Evolutionary conservation across 1,284 basidiomycete species (phyloP).

Genomic region (Malassezia sp.): DNA sequence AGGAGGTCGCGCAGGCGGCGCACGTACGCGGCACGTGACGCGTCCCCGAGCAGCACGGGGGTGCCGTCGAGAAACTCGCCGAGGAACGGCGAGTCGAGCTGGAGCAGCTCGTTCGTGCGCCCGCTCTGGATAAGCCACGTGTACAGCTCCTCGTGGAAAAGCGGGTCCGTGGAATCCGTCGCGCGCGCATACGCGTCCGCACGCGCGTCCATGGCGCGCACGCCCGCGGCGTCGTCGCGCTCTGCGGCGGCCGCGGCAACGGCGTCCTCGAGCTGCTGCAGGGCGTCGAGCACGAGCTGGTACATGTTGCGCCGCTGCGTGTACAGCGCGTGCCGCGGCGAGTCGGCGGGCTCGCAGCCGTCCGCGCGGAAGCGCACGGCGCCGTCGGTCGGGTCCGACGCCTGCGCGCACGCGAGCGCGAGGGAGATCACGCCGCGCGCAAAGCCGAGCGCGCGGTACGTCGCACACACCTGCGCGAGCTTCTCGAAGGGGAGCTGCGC

Average conservation of each 20-base stretch:
- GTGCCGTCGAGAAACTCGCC: slow-evolving; percentile 75
- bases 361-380: slow-evolving; percentile 49
- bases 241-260: slow-evolving; percentile 20
- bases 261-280: slow-evolving; percentile 65
- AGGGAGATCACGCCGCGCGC: slow-evolving; percentile 76
- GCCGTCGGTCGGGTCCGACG: slow-evolving; percentile 62
- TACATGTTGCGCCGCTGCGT: slow-evolving; percentile 60
- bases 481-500: slow-evolving; percentile 72
- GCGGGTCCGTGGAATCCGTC: slow-evolving; percentile 70
- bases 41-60: slow-evolving; percentile 58
- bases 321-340: slow-evolving; percentile 49
- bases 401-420: slow-evolving; percentile 69
- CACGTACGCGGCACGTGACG: slow-evolving; percentile 16
- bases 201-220: slow-evolving; percentile 28
- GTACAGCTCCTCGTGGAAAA: slow-evolving; percentile 88
- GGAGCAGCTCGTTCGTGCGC: slow-evolving; percentile 71
- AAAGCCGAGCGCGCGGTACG: slow-evolving; percentile 73
- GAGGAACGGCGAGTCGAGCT: slow-evolving; percentile 59
- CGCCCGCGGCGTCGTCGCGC: slow-evolving; percentile 20
- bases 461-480: slow-evolving; percentile 68
- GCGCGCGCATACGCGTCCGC: slow-evolving; percentile 49
- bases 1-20: slow-evolving; percentile 63
- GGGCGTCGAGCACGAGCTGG: slow-evolving; percentile 53
- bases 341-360: slow-evolving; percentile 58
- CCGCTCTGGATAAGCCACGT: slow-evolving; percentile 76